Evolutionary conservation across 2,329 filamentous ascomycete genomes (phyloP), one percentile per base, ranked within the genome.

Genomic region (Cytospora leucostoma): DNA sequence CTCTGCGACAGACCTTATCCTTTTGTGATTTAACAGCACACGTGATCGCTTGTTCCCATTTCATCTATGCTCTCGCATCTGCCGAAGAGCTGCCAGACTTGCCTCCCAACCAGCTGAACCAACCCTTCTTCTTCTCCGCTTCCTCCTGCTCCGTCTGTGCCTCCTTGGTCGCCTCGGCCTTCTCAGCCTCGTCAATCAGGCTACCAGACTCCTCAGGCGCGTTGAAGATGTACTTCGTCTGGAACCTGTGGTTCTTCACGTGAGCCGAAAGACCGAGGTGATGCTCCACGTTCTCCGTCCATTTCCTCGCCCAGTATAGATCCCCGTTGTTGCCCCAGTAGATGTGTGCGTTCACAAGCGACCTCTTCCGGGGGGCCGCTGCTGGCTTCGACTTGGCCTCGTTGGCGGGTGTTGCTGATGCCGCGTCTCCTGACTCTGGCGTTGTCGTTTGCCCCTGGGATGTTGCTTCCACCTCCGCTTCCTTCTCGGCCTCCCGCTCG

Each of bases 241-340:
- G 60, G 61, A 63, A 66, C 19, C 47, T 58, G 40, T 55, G 56
- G 38, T 64, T 59, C 19, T 37, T 19, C 21, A 64, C 19, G 34
- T 57, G 51, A 13, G 61, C 65, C 4, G 75, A 69, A 33, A 82
- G 71, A 27, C 77, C 75, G 37, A 79, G 66, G 11, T 76, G 71
- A 67, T 87, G 84, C n/a, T 71, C 74, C 67, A 87, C 84, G 62
- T 86, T 87, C 8, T 68, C 65, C 8, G 83, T 72, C 84, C 84
- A 87, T 19, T 71, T 64, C 68, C 73, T 65, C 0, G 83, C 84
- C 65, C 77, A 80, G 37, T 77, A 73, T 63, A 72, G 76, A 66
- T 86, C 82, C 63, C 74, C 70, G 59, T 79, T 75, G 67, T 84
- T 77, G 27, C 74, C 72, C 84, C 84, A 87, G 72, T 75, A 83